Conservation (phyloP, 257 asterid genomes). For the Fraxinus pennsylvanica region DNA sequence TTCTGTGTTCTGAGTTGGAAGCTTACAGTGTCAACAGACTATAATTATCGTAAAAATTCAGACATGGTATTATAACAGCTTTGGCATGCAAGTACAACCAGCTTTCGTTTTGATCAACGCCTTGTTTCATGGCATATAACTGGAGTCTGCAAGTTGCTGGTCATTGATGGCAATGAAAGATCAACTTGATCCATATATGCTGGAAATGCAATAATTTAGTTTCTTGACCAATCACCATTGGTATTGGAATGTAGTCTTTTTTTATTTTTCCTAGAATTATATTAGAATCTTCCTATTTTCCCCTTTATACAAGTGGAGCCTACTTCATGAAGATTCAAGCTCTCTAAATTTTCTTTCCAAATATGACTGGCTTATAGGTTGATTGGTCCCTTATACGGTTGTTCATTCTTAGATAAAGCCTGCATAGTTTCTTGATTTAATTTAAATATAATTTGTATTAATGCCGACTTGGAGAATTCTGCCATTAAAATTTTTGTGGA, state of each 20-base stretch:
- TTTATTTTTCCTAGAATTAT: neutral
- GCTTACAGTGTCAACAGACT: neutral
- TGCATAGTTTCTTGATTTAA: too few relatives aligned
- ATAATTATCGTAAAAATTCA: neutral
- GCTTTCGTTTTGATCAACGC: neutral
- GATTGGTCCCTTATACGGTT: neutral
- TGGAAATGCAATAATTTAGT: neutral
- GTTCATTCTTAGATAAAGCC: too few relatives aligned
- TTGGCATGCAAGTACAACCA: neutral
- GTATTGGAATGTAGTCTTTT: neutral
- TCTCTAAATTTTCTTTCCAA: neutral
- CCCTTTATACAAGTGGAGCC: neutral
- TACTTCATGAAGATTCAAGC: neutral
- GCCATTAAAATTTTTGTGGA: too few relatives aligned
- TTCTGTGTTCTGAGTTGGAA: neutral
- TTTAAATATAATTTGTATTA: too few relatives aligned
- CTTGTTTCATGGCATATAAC: neutral
- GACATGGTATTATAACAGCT: neutral
- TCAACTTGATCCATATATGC: neutral
- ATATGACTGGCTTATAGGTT: neutral
- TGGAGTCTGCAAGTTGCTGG: neutral
- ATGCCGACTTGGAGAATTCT: neutral
- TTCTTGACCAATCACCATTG: neutral
- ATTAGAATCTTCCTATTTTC: neutral
- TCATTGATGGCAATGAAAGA: neutral